These are phyloP conservation scores for Senecio squalidus DNA, from an alignment of 140 eudicot species.

Conservation along the genomic window DNA sequence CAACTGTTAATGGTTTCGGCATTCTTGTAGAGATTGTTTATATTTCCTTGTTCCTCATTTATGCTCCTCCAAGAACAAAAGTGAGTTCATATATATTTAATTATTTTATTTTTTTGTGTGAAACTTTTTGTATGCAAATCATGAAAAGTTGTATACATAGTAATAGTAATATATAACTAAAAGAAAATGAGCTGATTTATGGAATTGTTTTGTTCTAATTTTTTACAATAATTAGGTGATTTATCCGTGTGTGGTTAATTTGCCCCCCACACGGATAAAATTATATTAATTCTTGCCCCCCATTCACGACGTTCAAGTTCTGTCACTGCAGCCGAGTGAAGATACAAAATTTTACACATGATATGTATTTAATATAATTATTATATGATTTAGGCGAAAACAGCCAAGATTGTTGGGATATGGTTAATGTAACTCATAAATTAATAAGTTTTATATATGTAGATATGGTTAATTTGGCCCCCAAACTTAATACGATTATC, in stretches of 20 bases:
- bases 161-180: no score
- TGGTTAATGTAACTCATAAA: no score
- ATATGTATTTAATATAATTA: background rate
- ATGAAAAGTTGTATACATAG: background rate
- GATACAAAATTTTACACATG: background rate
- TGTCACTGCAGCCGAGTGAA: no score
- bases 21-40: slow-evolving; percentile 45
- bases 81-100: slow-evolving; percentile 25
- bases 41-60: slow-evolving; percentile 46
- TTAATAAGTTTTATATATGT: slow-evolving; percentile 46
- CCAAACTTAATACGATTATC: background rate
- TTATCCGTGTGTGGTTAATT: no score
- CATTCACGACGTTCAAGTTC: no score
- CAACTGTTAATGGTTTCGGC: slow-evolving; percentile 76
- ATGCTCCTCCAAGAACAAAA: slow-evolving; percentile 46
- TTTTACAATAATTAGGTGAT: no score
- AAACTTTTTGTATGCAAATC: background rate
- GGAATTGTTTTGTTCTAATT: no score
- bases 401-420: no score
- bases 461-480: no score
- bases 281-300: no score
- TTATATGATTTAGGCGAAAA: background rate
- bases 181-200: no score
- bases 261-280: no score
- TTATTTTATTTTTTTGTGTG: background rate